Evolutionary conservation across 768 basidiomycete genomes (phyloP), one percentile per base, ranked within the genome.

Genomic region (Tulasnella sp.): DNA sequence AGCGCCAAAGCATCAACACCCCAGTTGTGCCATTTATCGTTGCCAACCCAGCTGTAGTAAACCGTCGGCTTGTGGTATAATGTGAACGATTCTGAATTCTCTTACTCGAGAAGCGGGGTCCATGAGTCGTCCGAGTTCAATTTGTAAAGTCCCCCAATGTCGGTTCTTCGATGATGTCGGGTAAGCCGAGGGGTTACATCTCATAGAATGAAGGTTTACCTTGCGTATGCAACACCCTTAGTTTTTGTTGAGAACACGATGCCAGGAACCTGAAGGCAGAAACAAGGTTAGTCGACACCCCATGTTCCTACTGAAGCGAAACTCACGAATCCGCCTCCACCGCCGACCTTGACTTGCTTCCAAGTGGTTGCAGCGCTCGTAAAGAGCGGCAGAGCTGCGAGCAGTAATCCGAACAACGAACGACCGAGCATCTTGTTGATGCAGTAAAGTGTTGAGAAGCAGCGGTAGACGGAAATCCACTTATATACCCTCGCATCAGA

Each of bases 1-100:
- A 88, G 89, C 9, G 90, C 89, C 40, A 91, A 82, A 3, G 89
- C 88, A 79, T 89, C 88, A 25, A 87, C 84, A 31, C 89, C 88
- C 88, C 87, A 89, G 78, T 88, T 86, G 72, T 79, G 68, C 80
- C 78, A 77, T 36, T 77, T 58, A 52, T 4, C n/a, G 22, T 67
- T 54, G 1, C 52, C 71, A 25, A 40, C 76, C 15, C 15, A 7
- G 15, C 31, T n/a, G 34, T 37, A 14, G 69, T 71, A 11, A 71
- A 34, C 36, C 9, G 7, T 12, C 31, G 4, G 25, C 37, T 25
- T 8, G 42, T 34, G 25, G 31, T 17, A 14, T n/a, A 40, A 25
- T 17, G 8, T 3, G 12, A 42, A 38, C 36, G 71, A 40, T 22
- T 14, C 19, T 2, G 29, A 25, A 40, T 34, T 49, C 17, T 12